Base-by-base conservation (phyloP, 768 basidiomycete genomes). In the Mycena capillaripes region DNA sequence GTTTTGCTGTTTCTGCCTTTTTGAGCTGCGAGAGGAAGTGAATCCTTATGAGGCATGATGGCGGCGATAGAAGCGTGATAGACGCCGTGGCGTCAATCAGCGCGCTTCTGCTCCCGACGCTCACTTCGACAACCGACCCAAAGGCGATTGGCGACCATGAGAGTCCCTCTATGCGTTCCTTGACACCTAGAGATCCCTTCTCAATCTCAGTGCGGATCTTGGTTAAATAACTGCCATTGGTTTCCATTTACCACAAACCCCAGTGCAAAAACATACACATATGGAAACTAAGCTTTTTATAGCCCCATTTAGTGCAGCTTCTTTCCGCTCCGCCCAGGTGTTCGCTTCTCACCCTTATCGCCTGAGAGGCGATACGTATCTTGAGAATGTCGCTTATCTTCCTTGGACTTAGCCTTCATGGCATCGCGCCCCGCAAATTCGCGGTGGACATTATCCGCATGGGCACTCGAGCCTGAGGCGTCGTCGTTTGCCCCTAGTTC, bases 401-500 rank as follows among this genome's bases (percentile, higher is more conserved):
- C 60, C 27, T 72, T 46, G 27, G 21, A 62, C 59, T 58, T 11
- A 10, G 57, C 71, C 53, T 27, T 53, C 71, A 72, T 72, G 71
- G n/a, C 60, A 0, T 67, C 60, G 52, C 59, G 32, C 32, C 12
- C 65, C 17, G 14, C 56, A 11, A 69, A 74, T 60, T 76, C 68
- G 60, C 69, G 62, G 50, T 84, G 81, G 78, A 82, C 78, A 61
- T 79, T 81, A 4, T 83, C 85, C 14, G 75, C 77, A 29, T 90
- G 89, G 90, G 83, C 81, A 17, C 85, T 92, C 42, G 83, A 89
- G 75, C 85, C 88, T 12, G 85, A 87, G 62, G 79, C 85, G 46
- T 87, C 87, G 25, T 88, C 86, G 29, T 90, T 92, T 75, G 92
- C 90, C 5, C 87, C 90, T 11, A 86, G 78, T 53, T 85, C 86